Evolutionary conservation across 2,329 filamentous ascomycete species (phyloP), one percentile per base, ranked within the genome.

Genomic region (Diplodia intermedia): DNA sequence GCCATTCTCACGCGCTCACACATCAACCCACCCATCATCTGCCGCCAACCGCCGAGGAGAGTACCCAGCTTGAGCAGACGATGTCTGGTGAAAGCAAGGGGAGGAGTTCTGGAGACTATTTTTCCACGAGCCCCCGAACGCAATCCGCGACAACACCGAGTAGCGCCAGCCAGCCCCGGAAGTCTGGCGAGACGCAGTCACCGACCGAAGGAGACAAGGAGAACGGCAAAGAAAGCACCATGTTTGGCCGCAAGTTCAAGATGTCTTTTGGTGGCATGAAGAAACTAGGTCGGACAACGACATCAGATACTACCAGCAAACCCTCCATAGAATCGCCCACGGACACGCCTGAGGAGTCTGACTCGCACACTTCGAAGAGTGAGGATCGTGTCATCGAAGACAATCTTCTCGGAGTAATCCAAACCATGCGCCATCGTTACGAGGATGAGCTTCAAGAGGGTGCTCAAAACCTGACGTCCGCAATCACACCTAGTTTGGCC

Each of bases 161-260:
- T 56, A 69, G 71, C 80, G 23, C 73, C 60, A 73, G 73, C 18
- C 75, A 75, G 20, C 43, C 49, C 43, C 71, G 65, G 9, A 54
- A 60, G 18, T 67, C 65, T 2, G 26, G 75, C 33, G 77, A 79
- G 47, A 70, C 75, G 3, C 71, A 72, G 26, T 79, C 78, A 80
- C 84, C 66, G 82, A 88, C 68, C 9, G 79, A 75, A 66, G 75
- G 76, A 36, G 75, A 76, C 1, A 74, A 75, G 12, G 71, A 63
- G 9, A 40, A 69, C 4, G 70, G 68, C 70, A 84, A 90, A 78
- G 82, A 88, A 74, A 86, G 88, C 71, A 89, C 84, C 67, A 82
- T 92, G 6, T 96, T 97, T 76, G 89, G 91, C 53, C 95, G 94
- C 81, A 92, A 92, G 73, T 94, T 97, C 78, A 89, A 91, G 57